Conservation (phyloP, 2,329 filamentous ascomycete species). For the Curvularia lunata region DNA sequence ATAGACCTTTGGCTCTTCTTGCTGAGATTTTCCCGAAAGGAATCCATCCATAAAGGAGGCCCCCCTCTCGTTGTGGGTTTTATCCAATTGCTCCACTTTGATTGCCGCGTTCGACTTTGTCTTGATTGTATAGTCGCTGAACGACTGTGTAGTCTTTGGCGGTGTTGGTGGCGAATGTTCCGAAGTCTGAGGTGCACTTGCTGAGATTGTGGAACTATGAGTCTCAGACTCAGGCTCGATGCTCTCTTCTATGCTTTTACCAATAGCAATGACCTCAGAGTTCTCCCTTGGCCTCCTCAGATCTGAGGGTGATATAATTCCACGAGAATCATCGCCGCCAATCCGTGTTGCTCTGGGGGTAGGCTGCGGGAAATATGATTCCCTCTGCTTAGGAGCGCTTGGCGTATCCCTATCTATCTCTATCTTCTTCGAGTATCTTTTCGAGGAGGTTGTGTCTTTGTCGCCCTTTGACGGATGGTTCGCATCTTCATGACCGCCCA, state of each 20-base stretch:
- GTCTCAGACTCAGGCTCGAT: background rate
- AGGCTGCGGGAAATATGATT: conserved; percentile 24
- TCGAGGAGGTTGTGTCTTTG: background rate
- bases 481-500: conserved; percentile 18
- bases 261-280: conserved; percentile 10
- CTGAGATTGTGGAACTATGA: background rate
- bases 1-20: background rate
- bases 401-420: conserved; percentile 11
- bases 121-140: background rate
- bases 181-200: background rate
- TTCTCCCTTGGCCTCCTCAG: conserved; percentile 34
- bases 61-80: conserved; percentile 19
- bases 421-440: conserved; percentile 25
- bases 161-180: background rate
- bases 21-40: conserved; percentile 20
- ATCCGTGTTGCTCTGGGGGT: conserved; percentile 22
- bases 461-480: background rate
- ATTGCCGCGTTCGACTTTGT: conserved; percentile 2
- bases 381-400: conserved; percentile 1
- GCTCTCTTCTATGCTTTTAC: background rate
- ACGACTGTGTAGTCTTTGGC: conserved; percentile 10
- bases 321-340: conserved; percentile 25
- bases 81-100: conserved; percentile 4
- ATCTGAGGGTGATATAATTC: conserved; percentile 44
- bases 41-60: conserved; percentile 35